Evolutionary conservation across 306 rosid species (phyloP).

Genomic region (Benincasa hispida): DNA sequence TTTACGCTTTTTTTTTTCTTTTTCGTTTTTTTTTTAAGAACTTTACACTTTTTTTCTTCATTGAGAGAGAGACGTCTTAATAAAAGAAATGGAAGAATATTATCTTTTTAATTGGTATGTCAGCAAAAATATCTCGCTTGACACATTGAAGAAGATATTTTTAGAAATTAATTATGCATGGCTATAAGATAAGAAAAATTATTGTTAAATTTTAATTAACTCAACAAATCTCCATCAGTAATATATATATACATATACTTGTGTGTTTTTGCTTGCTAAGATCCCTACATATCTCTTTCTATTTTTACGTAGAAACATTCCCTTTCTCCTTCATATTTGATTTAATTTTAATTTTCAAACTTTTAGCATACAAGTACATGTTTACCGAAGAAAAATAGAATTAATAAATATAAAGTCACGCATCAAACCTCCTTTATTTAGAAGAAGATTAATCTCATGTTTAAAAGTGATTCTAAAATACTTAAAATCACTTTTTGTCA

Average conservation of each 20-base stretch:
- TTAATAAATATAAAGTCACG: no score
- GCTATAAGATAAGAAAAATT: background rate
- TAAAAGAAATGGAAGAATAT: background rate
- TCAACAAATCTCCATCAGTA: background rate
- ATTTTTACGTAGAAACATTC: background rate
- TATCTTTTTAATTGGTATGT: background rate
- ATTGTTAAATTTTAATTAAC: background rate
- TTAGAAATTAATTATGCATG: background rate
- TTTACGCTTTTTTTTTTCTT: background rate
- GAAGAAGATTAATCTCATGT: no score
- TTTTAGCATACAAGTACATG: background rate
- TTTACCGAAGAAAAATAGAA: no score
- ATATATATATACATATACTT: background rate
- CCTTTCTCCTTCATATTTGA: background rate
- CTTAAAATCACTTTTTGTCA: no score
- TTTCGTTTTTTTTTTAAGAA: no score
- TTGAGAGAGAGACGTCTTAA: background rate
- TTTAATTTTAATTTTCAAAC: background rate
- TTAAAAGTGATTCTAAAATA: no score
- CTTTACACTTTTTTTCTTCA: background rate
- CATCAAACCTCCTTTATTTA: no score
- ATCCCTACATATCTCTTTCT: background rate
- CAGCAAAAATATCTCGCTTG: background rate
- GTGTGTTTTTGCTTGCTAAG: background rate
- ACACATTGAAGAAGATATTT: background rate